Evolutionary conservation across 169 alveolate species (phyloP), one percentile per base, ranked within the genome.

Genomic region (Plasmodium coatneyi): DNA sequence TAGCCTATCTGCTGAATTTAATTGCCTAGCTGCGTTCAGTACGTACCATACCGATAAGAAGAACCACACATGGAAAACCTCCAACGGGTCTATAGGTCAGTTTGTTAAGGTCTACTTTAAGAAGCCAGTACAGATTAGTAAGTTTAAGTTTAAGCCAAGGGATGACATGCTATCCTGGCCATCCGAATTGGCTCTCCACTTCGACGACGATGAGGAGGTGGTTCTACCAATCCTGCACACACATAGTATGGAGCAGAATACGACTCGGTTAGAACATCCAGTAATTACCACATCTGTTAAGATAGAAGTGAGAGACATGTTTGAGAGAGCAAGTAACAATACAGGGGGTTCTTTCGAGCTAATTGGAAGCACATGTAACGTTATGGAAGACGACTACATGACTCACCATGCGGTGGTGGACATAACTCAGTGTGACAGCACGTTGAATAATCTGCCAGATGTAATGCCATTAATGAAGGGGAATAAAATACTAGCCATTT

Each of bases 331-430:
- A n/a, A 39, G 66, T 16, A 95, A 93, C 78, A 60, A 25, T 60
- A 95, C 97, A 16, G 97, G 97, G 2, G 97, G 97, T n/a, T 95
- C 97, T 14, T 95, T 95, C 89, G 95, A 94, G 34, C 7, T 95
- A n/a, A 32, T 95, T 4, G 97, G 97, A 71, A 92, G 78, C 43
- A 80, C 95, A n/a, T 95, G 97, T 49, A 60, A 54, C 3, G 3
- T 89, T 16, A 19, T 43, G 19, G 76, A 56, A 39, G 71, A 70
- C 25, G 89, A 78, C 14, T 79, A 79, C 25, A 25, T 52, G 32
- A 16, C 4, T 9, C 79, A 60, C n/a, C 89, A 92, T 54, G 93
- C 95, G 22, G 32, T 30, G 1, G 89, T 95, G 0, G 96, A 95
- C 25, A 86, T 95, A n/a, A 43, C 49, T 16, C 78, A 92, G 70